Evolutionary conservation across 2,329 filamentous ascomycete genomes (phyloP), one percentile per base, ranked within the genome.

Genomic region (Westerdykella ornata): DNA sequence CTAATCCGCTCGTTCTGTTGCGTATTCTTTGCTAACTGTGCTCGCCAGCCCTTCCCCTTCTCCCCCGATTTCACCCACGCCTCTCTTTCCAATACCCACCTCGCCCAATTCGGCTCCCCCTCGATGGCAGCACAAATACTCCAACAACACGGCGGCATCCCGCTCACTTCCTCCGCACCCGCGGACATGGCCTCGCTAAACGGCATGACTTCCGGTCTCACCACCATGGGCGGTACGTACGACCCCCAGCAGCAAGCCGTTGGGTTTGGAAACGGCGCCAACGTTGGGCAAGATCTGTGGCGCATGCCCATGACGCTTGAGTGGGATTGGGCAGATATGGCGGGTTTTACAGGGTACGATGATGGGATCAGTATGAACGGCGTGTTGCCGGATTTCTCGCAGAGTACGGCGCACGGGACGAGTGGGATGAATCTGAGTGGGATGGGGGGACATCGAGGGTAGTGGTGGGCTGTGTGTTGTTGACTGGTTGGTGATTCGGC

Each of bases 281-380:
- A 53, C 31, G 80, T 97, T 16, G 90, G 92, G 4, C 88, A 90
- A 55, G 92, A 97, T 67, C 68, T 97, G 18, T 98, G 92, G 81
- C 85, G 90, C 63, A 82, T 97, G 78, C 89, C 90, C 1, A 94
- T 95, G 82, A 94, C 87, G 2, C 75, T 97, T 16, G 90, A 97
- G 61, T 96, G 89, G 88, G 88, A 84, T 51, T 85, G 81, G 82
- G 78, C 70, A 2, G 72, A 75, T 38, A 68, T 71, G 66, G 66
- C 63, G 4, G 56, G 62, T 1, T 63, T 59, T 26, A 50, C 49
- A 1, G 60, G 58, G 2, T 64, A 60, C 19, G 63, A 66, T 39
- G 63, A 66, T 17, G 59, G 63, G 3, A 65, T 66, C 17, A 57
- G 54, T 14, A 66, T 65, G 62, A 66, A 63, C 33, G 63, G 63